Conservation (phyloP, 2,329 filamentous ascomycete species). For the Volutella citrinella region DNA sequence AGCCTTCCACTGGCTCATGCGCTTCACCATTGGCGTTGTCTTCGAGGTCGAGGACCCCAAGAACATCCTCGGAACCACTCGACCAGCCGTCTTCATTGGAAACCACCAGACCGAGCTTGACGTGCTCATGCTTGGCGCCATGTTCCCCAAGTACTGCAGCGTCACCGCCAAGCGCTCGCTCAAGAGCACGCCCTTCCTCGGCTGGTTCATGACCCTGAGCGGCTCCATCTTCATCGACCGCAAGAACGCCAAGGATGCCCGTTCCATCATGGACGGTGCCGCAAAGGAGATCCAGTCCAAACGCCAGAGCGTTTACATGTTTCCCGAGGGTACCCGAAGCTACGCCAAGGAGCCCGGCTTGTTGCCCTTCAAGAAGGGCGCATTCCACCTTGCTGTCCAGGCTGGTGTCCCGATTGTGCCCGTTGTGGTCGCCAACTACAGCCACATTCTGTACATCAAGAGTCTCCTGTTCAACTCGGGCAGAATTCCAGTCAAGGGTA, state of each 20-base stretch:
- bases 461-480: constrained; percentile 64
- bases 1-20: constrained; percentile 78
- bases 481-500: constrained; percentile 72
- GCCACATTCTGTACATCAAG: constrained; percentile 66
- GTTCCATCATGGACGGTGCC: constrained; percentile 81
- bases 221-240: constrained; percentile 96
- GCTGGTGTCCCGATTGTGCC: constrained; percentile 92
- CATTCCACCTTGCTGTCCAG: constrained; percentile 93
- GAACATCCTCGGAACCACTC: constrained; percentile 57
- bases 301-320: constrained; percentile 78
- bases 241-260: constrained; percentile 75
- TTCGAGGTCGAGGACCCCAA: constrained; percentile 71
- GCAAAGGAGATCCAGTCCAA: constrained; percentile 72
- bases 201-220: constrained; percentile 89
- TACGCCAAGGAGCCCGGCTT: constrained; percentile 79
- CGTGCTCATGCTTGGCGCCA: constrained; percentile 81
- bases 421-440: constrained; percentile 77
- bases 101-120: constrained; percentile 98
- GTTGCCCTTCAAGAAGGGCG: constrained; percentile 98
- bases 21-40: constrained; percentile 68
- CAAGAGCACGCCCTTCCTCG: constrained; percentile 76
- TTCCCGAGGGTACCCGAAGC: constrained; percentile 89
- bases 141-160: constrained; percentile 89
- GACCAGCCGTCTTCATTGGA: constrained; percentile 86
- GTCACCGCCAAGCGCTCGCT: constrained; percentile 90